Percentiles rank a stretch among this genome's conserved stretches.
These are phyloP conservation scores for Stephania yunnanensis DNA, from an alignment of 164 flowering plant genomes.

Conservation along the genomic window DNA sequence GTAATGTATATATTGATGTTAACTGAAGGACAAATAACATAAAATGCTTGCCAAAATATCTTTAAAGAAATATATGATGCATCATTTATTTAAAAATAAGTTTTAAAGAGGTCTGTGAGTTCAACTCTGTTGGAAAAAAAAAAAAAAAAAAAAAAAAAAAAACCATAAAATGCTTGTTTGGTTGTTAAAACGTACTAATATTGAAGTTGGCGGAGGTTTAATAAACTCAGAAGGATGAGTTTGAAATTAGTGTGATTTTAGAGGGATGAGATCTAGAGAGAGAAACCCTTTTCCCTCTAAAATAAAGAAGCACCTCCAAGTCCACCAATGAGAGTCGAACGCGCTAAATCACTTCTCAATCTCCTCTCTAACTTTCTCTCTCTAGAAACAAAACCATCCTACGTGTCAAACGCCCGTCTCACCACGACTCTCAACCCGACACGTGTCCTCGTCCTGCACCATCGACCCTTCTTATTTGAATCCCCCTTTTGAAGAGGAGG, in stretches of 20 bases:
- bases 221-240: not conserved
- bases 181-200: no score
- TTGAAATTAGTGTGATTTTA: not conserved
- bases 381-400: not conserved
- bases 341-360: not conserved
- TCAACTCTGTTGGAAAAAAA: no score
- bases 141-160: no score
- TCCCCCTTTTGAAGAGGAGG: not conserved
- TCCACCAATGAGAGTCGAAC: not conserved
- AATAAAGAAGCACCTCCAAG: not conserved
- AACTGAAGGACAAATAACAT: no score
- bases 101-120: no score
- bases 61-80: no score
- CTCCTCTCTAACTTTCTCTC: not conserved
- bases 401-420: slow-evolving; percentile 1
- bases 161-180: no score
- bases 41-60: no score
- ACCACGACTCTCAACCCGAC: not conserved
- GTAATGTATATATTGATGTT: no score
- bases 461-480: not conserved
- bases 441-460: not conserved
- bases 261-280: not conserved
- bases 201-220: no score
- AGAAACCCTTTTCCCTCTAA: not conserved
- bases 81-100: no score